These are phyloP conservation scores for Tirmania nivea DNA, from an alignment of 495 filamentous ascomycete species.

Conservation along the genomic window DNA sequence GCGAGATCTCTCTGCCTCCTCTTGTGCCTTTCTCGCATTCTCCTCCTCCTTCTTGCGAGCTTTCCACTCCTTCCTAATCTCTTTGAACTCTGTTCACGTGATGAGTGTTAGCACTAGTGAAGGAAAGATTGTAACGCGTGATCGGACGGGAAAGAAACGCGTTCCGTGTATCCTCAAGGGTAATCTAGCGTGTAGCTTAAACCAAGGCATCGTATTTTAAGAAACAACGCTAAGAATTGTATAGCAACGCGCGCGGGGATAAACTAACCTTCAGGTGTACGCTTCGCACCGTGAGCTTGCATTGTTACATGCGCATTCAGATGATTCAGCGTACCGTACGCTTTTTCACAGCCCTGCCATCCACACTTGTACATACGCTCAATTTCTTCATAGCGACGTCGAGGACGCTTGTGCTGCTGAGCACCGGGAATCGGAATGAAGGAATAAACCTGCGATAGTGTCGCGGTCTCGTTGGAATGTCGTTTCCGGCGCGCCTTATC, in stretches of 20 bases:
- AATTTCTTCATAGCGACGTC: constrained; percentile 91
- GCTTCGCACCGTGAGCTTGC: constrained; percentile 82
- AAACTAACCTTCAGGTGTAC: constrained; percentile 74
- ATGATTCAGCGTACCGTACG: constrained; percentile 90
- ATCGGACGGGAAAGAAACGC: constrained; percentile 6
- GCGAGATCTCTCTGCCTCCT: constrained; percentile 32
- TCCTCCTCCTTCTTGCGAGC: constrained; percentile 98
- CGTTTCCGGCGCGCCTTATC: constrained; percentile 13
- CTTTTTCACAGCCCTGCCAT: constrained; percentile 95
- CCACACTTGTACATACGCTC: constrained; percentile 99
- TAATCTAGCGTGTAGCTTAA: not conserved
- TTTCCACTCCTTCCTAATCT: constrained; percentile 98
- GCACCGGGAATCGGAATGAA: constrained; percentile 96
- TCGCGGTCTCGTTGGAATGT: constrained; percentile 17
- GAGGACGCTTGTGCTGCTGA: constrained; percentile 89
- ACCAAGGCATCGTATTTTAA: too few species aligned
- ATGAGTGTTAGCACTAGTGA: constrained; percentile 17
- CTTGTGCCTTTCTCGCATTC: constrained; percentile 64
- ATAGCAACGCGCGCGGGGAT: not conserved
- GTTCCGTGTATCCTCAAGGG: not conserved
- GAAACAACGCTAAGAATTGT: too few species aligned
- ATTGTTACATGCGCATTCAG: constrained; percentile 95
- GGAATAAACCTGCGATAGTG: constrained; percentile 67
- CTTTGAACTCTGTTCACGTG: constrained; percentile 67
- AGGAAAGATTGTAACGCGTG: too few species aligned